Base-by-base conservation (phyloP, 495 filamentous ascomycete genomes). In the Astrothelium macrocarpum region DNA sequence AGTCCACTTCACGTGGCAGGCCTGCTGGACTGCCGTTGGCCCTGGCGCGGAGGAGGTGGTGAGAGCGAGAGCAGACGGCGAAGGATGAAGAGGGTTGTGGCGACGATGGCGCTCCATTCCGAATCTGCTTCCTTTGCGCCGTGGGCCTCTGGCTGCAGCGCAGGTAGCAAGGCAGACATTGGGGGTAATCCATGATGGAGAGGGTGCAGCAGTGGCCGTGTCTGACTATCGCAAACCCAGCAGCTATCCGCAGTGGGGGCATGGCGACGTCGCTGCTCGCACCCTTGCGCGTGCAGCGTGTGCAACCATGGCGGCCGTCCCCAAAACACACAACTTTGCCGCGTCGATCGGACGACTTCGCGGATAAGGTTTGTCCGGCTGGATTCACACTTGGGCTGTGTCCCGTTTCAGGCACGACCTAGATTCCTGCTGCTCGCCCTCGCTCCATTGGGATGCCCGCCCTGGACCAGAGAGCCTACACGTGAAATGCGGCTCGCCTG, bases 361-460 rank as follows among this genome's bases (percentile, higher is more conserved):
- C 49, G 49, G 49, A 56, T 56, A 56, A 29, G 25, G 49, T 56
- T 56, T 56, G 49, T 14, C 49, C 49, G 49, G 49, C 49, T 29
- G 20, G 45, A 14, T 20, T 18, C 45, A 49, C 12, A 18, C 45
- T 49, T 49, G 45, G 25, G 49, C 23, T 20, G 25, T 16, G 23
- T 11, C 49, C 49, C 49, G 49, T 56, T 29, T 56, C 49, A 56
- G 49, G 49, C 49, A 56, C 49, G 20, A 26, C 34, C 34, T 39
- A 5, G 25, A 28, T 20, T 18, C 49, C 49, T 25, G 25, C 23
- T n/a, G n/a, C n/a, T n/a, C n/a, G n/a, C n/a, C n/a, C 20, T 2
- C 23, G 20, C 49, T 56, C 25, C 49, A 28, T 56, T 56, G 45
- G 45, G 45, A 39, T 39, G 34, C 34, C 5, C 34, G 34, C 34